Evolutionary conservation across 305 asterid species (phyloP).

Genomic region (Stenogyne calaminthoides): DNA sequence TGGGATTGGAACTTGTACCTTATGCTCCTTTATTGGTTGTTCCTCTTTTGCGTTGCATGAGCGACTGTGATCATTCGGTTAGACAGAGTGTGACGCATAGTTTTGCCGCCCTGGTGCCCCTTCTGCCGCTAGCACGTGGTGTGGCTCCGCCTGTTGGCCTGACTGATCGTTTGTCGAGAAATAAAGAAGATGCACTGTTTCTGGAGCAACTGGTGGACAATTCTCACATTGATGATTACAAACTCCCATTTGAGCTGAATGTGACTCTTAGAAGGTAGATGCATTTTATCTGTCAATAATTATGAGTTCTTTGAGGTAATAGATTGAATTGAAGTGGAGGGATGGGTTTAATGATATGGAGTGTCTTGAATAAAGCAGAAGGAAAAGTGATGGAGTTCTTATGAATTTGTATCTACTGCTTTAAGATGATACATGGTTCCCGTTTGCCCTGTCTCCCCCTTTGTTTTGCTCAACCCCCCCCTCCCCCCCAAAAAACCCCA

Average conservation of each 20-base stretch:
- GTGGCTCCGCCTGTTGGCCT: constrained; percentile 75
- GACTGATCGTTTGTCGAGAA: constrained; percentile 74
- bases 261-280: constrained; percentile 88
- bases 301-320: constrained; percentile 17
- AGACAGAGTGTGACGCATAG: constrained; percentile 99
- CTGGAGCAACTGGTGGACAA: constrained; percentile 97
- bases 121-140: constrained; percentile 97
- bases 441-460: neutral
- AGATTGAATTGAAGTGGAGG: constrained; percentile 3
- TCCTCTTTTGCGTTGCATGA: constrained; percentile 96
- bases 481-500: too few relatives aligned
- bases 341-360: neutral
- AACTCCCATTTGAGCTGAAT: constrained; percentile 81
- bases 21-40: constrained; percentile 96
- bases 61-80: constrained; percentile 91
- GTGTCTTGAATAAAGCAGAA: neutral
- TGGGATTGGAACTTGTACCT: constrained; percentile 95
- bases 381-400: neutral
- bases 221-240: constrained; percentile 95
- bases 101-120: constrained; percentile 97
- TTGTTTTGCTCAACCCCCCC: neutral
- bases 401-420: neutral
- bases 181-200: constrained; percentile 88
- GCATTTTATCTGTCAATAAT: constrained; percentile 22
- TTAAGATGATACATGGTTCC: neutral